Conservation (phyloP, 495 filamentous ascomycete genomes). For the Daldinia vernicosa region DNA sequence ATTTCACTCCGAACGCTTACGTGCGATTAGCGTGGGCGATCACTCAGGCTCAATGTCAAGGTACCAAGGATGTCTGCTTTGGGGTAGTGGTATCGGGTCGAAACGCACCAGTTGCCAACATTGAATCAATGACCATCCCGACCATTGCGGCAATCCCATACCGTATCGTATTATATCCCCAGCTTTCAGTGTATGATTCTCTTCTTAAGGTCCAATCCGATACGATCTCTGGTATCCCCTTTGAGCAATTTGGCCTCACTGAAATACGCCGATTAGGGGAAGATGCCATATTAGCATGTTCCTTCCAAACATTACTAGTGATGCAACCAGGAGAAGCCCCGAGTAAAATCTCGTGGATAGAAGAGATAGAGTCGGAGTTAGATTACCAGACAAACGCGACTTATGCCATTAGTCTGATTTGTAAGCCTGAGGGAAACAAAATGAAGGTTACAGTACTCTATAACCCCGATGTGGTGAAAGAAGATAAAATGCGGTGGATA, state of each 20-base stretch:
- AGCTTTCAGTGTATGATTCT: too few relatives aligned
- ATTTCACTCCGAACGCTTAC: neutral
- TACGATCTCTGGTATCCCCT: too few relatives aligned
- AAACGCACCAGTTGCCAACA: neutral
- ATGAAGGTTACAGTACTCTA: too few relatives aligned
- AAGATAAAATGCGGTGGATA: too few relatives aligned
- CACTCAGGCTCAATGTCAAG: too few relatives aligned
- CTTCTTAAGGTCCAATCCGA: neutral
- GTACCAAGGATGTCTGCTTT: neutral
- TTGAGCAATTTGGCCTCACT: neutral
- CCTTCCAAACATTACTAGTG: neutral
- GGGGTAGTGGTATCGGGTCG: neutral
- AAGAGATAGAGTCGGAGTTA: too few relatives aligned
- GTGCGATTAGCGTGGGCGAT: neutral
- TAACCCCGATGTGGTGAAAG: too few relatives aligned
- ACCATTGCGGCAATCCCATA: neutral
- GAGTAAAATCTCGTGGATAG: too few relatives aligned
- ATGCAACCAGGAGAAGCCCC: too few relatives aligned
- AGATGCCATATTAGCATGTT: neutral
- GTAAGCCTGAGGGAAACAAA: too few relatives aligned
- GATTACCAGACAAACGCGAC: too few relatives aligned
- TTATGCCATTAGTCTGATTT: too few relatives aligned
- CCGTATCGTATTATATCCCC: neutral
- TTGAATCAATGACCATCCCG: neutral
- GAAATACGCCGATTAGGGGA: neutral